phyloP scores from a whole-genome alignment of 148 eudicot species.

The Limonium bicolor region DNA sequence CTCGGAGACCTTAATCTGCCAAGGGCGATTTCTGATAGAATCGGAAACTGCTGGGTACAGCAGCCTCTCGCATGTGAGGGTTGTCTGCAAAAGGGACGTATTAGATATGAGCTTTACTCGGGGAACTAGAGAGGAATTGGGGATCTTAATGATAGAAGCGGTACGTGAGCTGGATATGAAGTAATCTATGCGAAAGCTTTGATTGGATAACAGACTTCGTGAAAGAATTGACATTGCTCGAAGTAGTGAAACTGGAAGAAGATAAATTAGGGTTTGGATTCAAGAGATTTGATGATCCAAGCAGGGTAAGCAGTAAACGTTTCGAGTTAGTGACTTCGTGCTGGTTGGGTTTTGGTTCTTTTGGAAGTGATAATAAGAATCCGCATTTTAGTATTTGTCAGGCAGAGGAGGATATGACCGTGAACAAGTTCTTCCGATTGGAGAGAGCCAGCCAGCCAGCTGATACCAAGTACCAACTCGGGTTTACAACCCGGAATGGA shows the following conservation, averaged over 20 bases:
- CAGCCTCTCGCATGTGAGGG: background rate
- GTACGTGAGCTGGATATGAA: background rate
- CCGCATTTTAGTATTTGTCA: too few relatives aligned
- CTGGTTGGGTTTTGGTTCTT: too few relatives aligned
- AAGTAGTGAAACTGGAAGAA: background rate
- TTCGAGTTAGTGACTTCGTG: too few relatives aligned
- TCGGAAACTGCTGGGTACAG: background rate
- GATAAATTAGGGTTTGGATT: background rate
- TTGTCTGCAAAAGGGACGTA: background rate
- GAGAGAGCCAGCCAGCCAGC: too few relatives aligned
- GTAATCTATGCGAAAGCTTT: background rate
- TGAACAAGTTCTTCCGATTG: too few relatives aligned
- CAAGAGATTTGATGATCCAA: too few relatives aligned
- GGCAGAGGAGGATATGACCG: too few relatives aligned
- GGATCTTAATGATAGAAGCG: background rate
- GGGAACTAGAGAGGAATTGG: background rate
- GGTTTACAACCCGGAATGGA: too few relatives aligned
- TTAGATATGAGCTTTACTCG: background rate
- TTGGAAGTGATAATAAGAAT: too few relatives aligned
- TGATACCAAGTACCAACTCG: too few relatives aligned
- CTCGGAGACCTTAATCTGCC: slow-evolving; percentile 14
- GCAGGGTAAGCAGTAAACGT: too few relatives aligned
- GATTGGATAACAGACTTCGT: slow-evolving; percentile 3
- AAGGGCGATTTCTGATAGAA: slow-evolving; percentile 8
- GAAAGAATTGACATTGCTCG: slow-evolving; percentile 5